phyloP scores from a whole-genome alignment of 2,329 filamentous ascomycete genomes.

The Mollisia scopiformis region DNA sequence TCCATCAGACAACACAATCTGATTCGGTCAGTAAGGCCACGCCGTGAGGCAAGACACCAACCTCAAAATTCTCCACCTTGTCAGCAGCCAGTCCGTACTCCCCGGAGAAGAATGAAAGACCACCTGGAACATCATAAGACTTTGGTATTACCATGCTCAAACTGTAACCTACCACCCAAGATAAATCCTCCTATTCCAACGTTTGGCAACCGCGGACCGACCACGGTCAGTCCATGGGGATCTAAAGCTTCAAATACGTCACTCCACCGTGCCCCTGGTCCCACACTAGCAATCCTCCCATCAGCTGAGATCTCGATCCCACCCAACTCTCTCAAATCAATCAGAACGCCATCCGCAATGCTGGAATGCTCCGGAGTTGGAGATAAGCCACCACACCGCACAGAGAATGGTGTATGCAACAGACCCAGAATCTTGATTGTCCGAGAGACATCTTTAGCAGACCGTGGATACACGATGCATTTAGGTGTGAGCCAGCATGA shows the following conservation, averaged over 20 bases:
- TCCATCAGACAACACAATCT: not conserved
- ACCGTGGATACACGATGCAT: not conserved
- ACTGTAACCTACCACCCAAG: not conserved
- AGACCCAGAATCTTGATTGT: not conserved
- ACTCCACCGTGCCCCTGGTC: not conserved
- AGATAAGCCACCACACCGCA: not conserved
- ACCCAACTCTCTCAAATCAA: not conserved
- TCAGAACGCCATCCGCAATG: not conserved
- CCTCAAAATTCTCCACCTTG: not conserved
- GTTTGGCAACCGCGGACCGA: not conserved
- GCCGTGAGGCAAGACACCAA: not conserved
- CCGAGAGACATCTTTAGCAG: not conserved
- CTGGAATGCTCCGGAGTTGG: not conserved
- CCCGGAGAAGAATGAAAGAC: not conserved
- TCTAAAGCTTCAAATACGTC: not conserved
- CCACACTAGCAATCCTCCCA: not conserved
- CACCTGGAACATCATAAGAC: not conserved
- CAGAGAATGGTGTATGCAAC: not conserved
- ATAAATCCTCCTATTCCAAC: not conserved
- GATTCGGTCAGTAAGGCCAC: not conserved
- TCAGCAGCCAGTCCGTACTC: not conserved
- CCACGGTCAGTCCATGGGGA: not conserved
- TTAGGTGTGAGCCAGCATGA: not conserved
- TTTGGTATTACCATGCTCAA: not conserved
- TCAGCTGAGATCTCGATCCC: not conserved